A percentile compares a stretch with the other conserved stretches of the same genome.
Conservation (phyloP, 495 filamentous ascomycete genomes). For the Tuber aestivum region DNA sequence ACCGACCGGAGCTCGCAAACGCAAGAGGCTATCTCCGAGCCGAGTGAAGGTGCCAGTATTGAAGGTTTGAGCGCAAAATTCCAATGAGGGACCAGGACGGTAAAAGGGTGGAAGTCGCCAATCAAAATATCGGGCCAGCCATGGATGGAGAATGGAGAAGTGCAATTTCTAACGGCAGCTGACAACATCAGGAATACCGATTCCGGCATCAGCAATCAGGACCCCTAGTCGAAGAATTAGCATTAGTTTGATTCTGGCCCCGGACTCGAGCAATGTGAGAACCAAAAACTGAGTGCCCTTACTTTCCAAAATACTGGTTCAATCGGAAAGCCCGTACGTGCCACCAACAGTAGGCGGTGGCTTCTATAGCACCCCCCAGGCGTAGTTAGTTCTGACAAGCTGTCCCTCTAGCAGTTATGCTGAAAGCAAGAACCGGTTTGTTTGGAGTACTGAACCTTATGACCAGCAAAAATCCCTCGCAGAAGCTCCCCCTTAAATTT, state of each 20-base stretch:
- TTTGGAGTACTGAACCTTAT: no score
- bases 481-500: no score
- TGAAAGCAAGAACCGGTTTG: no score
- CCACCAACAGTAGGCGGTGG: neutral
- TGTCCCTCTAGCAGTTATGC: no score
- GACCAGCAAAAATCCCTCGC: no score
- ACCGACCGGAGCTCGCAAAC: neutral
- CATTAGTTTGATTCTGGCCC: neutral
- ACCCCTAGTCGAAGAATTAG: neutral
- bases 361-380: neutral
- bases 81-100: neutral
- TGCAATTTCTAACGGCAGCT: neutral
- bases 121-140: neutral
- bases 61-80: neutral
- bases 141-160: neutral
- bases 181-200: neutral
- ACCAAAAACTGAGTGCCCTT: neutral
- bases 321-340: neutral
- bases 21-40: neutral
- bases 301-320: neutral
- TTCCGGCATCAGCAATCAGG: neutral
- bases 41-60: neutral
- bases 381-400: neutral
- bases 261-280: neutral
- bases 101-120: neutral